phyloP scores from a whole-genome alignment of 495 filamentous ascomycete genomes.

The Apiosordaria backusii region DNA sequence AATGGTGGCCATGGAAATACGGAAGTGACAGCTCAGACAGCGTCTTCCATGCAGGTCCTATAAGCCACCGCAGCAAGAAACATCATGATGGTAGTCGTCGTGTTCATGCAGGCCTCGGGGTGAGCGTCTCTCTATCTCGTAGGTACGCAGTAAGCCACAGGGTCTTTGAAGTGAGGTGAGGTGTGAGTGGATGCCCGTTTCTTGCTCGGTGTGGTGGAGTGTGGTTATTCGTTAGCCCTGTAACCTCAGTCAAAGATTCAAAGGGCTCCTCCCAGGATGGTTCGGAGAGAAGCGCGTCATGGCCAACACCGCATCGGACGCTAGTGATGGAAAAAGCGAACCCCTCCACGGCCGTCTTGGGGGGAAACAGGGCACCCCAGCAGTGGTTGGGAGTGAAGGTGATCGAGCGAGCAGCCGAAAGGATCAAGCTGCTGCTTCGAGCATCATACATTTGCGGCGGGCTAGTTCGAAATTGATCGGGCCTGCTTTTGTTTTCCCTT shows the following conservation, averaged over 20 bases:
- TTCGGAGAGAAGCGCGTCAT: slow-evolving; percentile 21
- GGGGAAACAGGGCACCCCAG: not conserved
- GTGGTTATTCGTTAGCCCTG: not conserved
- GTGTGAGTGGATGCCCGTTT: not conserved
- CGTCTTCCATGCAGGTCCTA: slow-evolving; percentile 15
- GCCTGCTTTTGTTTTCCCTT: slow-evolving; percentile 30
- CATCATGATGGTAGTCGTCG: slow-evolving; percentile 19
- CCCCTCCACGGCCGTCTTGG: not conserved
- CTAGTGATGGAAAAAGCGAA: slow-evolving; percentile 5
- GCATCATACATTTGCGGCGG: slow-evolving; percentile 26
- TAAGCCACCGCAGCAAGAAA: slow-evolving; percentile 27
- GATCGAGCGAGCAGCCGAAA: not conserved
- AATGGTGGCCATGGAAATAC: not conserved
- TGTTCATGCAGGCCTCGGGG: not conserved
- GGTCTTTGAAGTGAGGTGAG: not conserved
- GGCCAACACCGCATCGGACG: not conserved
- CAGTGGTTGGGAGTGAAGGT: not conserved
- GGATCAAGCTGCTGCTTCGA: slow-evolving; percentile 2
- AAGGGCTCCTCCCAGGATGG: slow-evolving; percentile 3
- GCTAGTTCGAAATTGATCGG: slow-evolving; percentile 31
- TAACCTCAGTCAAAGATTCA: not conserved
- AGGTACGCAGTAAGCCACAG: not conserved
- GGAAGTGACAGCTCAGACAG: slow-evolving; percentile 7
- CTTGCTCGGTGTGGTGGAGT: slow-evolving; percentile 1
- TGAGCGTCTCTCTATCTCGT: not conserved